These are phyloP conservation scores for Suillus lakei DNA, from an alignment of 768 basidiomycete genomes.

Conservation along the genomic window DNA sequence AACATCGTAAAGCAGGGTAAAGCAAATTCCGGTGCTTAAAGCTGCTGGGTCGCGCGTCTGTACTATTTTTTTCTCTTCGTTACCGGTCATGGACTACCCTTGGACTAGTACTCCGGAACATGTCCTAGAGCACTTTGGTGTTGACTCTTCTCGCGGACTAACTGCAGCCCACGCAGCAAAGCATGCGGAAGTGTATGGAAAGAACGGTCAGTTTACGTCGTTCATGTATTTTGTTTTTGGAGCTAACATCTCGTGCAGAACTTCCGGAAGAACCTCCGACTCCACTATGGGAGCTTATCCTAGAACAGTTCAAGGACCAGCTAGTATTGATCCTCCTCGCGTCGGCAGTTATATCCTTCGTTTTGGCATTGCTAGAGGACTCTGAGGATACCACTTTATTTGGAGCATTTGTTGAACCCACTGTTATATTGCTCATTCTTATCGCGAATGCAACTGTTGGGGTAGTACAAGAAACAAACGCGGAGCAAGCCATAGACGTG, in stretches of 20 bases:
- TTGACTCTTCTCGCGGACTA: slow-evolving; percentile 67
- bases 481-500: slow-evolving; percentile 97
- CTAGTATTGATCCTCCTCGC: slow-evolving; percentile 95
- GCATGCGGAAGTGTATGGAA: slow-evolving; percentile 82
- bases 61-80: slow-evolving; percentile 19
- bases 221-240: not conserved
- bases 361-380: slow-evolving; percentile 88
- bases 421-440: slow-evolving; percentile 94
- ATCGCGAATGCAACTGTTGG: slow-evolving; percentile 97
- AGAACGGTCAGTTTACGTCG: slow-evolving; percentile 63
- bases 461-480: slow-evolving; percentile 95
- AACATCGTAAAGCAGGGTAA: not conserved
- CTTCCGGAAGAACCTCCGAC: slow-evolving; percentile 92
- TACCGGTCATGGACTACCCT: slow-evolving; percentile 64
- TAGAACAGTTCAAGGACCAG: slow-evolving; percentile 99
- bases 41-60: slow-evolving; percentile 6
- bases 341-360: slow-evolving; percentile 92
- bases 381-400: slow-evolving; percentile 65
- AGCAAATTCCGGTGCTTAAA: not conserved
- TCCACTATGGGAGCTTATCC: slow-evolving; percentile 89
- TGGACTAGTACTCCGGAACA: slow-evolving; percentile 78
- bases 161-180: slow-evolving; percentile 66
- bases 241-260: slow-evolving; percentile 52
- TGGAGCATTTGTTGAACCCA: slow-evolving; percentile 93
- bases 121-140: slow-evolving; percentile 74